Evolutionary conservation across 306 rosid genomes (phyloP).

Genomic region (Coriaria nepalensis): DNA sequence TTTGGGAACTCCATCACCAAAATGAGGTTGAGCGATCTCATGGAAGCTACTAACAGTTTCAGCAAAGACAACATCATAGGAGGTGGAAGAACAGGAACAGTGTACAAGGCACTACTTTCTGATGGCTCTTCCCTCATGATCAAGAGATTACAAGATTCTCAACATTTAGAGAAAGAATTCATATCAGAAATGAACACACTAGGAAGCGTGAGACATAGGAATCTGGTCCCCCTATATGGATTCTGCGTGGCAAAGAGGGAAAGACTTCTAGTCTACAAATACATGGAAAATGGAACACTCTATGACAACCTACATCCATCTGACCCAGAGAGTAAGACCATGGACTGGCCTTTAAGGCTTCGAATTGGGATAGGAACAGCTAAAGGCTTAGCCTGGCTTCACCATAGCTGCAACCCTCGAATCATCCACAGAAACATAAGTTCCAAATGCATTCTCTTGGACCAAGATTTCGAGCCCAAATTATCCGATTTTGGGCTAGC

Average conservation of each 20-base stretch:
- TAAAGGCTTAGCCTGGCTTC: slow-evolving; percentile 91
- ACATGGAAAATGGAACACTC: slow-evolving; percentile 73
- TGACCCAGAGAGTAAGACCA: slow-evolving; percentile 24
- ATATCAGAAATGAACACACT: slow-evolving; percentile 73
- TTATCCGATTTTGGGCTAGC: slow-evolving; percentile 95
- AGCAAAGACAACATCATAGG: slow-evolving; percentile 56
- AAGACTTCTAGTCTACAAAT: slow-evolving; percentile 66
- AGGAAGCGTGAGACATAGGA: slow-evolving; percentile 57
- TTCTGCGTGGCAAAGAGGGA: slow-evolving; percentile 80
- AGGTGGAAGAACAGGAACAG: slow-evolving; percentile 75
- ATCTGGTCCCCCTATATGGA: slow-evolving; percentile 79
- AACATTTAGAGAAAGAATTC: slow-evolving; percentile 70
- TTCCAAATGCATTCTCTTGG: slow-evolving; percentile 78
- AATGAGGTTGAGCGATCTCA: slow-evolving; percentile 82
- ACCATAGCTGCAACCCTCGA: slow-evolving; percentile 93
- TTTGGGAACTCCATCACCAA: slow-evolving; percentile 71
- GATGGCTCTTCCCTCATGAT: slow-evolving; percentile 73
- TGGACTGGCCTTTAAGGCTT: slow-evolving; percentile 72
- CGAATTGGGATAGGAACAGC: slow-evolving; percentile 86
- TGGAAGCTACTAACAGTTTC: slow-evolving; percentile 88
- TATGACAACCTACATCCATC: slow-evolving; percentile 55
- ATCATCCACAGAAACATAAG: slow-evolving; percentile 88
- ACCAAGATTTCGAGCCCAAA: slow-evolving; percentile 65
- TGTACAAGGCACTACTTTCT: slow-evolving; percentile 63
- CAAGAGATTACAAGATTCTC: slow-evolving; percentile 88